Conservation (phyloP, 306 rosid species). For the Crotalaria pallida region DNA sequence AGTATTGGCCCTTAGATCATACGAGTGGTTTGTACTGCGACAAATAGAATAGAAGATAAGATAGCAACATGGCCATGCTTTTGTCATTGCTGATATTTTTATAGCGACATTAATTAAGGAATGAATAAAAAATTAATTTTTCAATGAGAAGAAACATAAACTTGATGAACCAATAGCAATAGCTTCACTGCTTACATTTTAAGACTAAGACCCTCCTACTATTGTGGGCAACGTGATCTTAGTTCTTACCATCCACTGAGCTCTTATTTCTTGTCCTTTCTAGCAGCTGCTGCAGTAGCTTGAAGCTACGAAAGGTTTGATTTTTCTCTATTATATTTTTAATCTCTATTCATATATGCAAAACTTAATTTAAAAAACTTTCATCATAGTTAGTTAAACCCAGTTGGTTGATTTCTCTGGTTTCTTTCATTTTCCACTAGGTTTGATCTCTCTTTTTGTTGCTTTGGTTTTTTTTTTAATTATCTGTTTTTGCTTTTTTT, state of each 20-base stretch:
- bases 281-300: neutral
- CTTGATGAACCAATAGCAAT: neutral
- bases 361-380: neutral
- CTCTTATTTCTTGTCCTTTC: neutral
- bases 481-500: neutral
- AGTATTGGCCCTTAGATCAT: too few species aligned
- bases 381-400: neutral
- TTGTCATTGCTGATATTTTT: neutral
- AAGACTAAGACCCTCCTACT: too few species aligned
- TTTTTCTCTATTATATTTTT: neutral
- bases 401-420: neutral
- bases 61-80: neutral
- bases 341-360: neutral
- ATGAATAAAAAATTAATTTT: neutral
- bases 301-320: neutral
- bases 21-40: too few species aligned
- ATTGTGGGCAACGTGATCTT: too few species aligned
- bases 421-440: neutral
- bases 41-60: too few species aligned
- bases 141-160: too few species aligned
- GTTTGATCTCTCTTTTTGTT: neutral
- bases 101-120: too few species aligned
- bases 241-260: neutral
- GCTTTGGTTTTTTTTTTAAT: constrained; percentile 1
- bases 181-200: neutral